Evolutionary conservation across 208 protist species (phyloP).

Genomic region (Leishmania martiniquensis): DNA sequence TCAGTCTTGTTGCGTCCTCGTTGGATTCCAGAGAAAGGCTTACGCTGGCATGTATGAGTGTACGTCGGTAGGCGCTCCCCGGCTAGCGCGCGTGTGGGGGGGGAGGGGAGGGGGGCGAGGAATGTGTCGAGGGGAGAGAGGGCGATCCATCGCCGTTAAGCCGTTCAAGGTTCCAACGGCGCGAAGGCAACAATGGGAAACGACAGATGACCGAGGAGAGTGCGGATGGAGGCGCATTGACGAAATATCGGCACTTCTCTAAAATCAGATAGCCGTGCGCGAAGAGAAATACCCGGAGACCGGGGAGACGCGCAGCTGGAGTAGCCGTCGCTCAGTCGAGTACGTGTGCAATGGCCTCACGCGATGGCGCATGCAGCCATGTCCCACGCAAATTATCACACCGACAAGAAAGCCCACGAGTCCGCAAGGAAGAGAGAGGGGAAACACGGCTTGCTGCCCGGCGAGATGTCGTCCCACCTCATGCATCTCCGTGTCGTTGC

Average conservation of each 20-base stretch:
- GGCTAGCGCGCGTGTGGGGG: background rate
- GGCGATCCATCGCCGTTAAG: background rate
- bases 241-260: background rate
- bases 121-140: background rate
- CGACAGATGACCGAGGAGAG: background rate
- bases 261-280: background rate
- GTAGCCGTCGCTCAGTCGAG: background rate
- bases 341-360: too few relatives aligned
- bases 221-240: background rate
- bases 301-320: background rate
- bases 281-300: background rate
- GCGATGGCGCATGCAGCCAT: background rate
- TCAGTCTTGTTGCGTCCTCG: background rate
- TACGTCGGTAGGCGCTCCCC: background rate
- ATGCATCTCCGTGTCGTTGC: background rate
- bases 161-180: background rate
- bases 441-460: background rate
- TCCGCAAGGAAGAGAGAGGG: background rate
- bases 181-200: background rate
- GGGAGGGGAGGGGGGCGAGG: background rate
- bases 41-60: background rate
- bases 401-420: background rate
- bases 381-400: background rate
- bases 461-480: background rate
- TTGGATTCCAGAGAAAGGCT: background rate